Conservation (phyloP, 108 stramenopile species). For the Skeletonema tropicum region DNA sequence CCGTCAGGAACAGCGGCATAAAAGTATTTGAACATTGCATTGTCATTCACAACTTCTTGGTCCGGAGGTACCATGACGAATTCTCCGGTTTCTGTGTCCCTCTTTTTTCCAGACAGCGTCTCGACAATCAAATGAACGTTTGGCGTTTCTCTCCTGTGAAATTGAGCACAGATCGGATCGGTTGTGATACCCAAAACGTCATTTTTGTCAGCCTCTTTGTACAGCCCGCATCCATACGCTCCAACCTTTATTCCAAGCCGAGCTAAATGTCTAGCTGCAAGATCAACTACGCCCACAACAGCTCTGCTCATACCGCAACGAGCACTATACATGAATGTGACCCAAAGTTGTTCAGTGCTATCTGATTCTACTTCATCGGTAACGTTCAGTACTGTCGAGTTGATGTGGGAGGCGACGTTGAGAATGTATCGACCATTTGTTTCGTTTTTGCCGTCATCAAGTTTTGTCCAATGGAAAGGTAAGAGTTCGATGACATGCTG, state of each 20-base stretch:
- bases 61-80: conserved; percentile 26
- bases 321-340: conserved; percentile 39
- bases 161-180: conserved; percentile 47
- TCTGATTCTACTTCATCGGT: conserved; percentile 24
- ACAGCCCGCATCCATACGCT: conserved; percentile 47
- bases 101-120: conserved; percentile 35
- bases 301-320: conserved; percentile 47
- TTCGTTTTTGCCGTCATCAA: conserved; percentile 12
- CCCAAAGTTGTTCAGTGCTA: conserved; percentile 43
- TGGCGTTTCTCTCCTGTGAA: conserved; percentile 45
- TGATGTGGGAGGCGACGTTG: conserved; percentile 51
- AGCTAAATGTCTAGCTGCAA: conserved; percentile 48
- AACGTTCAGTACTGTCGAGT: conserved; percentile 21
- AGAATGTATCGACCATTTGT: conserved; percentile 31
- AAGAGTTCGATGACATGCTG: conserved; percentile 44
- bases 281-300: conserved; percentile 38
- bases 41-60: conserved; percentile 27
- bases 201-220: conserved; percentile 14
- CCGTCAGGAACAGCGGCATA: conserved; percentile 48
- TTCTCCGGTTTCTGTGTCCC: conserved; percentile 24
- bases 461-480: conserved; percentile 49
- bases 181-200: conserved; percentile 31
- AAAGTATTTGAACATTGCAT: conserved; percentile 51
- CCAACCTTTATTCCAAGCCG: conserved; percentile 44
- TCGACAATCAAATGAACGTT: conserved; percentile 54